Conservation (phyloP, 2,329 filamentous ascomycete genomes). For the Lachnellula arida region DNA sequence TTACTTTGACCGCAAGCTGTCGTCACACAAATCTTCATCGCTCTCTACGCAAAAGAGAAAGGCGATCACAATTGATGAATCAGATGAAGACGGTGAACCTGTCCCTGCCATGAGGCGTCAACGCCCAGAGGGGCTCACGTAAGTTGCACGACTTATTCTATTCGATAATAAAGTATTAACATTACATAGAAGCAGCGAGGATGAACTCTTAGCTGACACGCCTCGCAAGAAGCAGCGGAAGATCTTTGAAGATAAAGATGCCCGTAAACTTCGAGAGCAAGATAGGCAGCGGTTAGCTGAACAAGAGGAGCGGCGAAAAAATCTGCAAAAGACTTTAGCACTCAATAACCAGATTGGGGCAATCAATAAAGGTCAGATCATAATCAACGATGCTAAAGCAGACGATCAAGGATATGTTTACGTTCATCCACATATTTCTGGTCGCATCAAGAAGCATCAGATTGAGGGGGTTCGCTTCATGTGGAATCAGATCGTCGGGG, state of each 20-base stretch:
- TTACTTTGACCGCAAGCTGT: conserved; percentile 6
- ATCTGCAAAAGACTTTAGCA: conserved; percentile 44
- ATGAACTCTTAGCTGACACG: conserved; percentile 5
- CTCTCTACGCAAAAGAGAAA: neutral
- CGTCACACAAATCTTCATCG: neutral
- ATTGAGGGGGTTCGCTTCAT: conserved; percentile 78
- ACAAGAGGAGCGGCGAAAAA: conserved; percentile 48
- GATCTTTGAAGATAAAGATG: conserved; percentile 42
- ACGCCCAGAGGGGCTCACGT: conserved; percentile 4
- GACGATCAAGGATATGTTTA: conserved; percentile 58
- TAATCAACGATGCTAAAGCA: conserved; percentile 63
- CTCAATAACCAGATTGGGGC: conserved; percentile 39
- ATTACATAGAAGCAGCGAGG: conserved; percentile 5
- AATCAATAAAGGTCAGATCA: conserved; percentile 44
- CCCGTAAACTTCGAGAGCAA: conserved; percentile 46
- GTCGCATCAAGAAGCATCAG: conserved; percentile 72
- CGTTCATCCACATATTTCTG: conserved; percentile 59
- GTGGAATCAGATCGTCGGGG: conserved; percentile 71
- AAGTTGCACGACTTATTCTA: conserved; percentile 3
- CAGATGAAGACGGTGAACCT: conserved; percentile 25
- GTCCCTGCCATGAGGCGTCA: conserved; percentile 40
- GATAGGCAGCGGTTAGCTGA: conserved; percentile 50
- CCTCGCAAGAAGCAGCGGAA: conserved; percentile 33
- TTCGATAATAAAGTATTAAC: neutral
- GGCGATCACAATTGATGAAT: conserved; percentile 8